Percentiles rank a stretch among this genome's conserved stretches.
These are phyloP conservation scores for Aquilaria sinensis DNA, from an alignment of 345 rosid species.

Conservation along the genomic window DNA sequence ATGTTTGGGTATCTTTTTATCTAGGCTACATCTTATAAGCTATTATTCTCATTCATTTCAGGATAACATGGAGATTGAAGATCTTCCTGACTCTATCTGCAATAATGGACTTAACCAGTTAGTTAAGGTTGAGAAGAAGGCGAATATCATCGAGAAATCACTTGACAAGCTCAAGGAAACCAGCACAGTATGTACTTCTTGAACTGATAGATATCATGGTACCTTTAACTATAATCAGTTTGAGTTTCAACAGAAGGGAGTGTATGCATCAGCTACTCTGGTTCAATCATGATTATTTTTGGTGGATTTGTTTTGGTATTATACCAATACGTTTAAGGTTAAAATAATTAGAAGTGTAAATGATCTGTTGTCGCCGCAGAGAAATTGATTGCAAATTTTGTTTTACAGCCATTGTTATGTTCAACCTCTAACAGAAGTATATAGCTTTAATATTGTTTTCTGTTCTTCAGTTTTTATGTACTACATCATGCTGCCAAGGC, in stretches of 20 bases:
- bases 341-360: too few relatives aligned
- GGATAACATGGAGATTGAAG: conserved; percentile 39
- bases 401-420: too few relatives aligned
- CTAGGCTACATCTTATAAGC: neutral
- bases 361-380: too few relatives aligned
- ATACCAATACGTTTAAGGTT: too few relatives aligned
- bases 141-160: conserved; percentile 63
- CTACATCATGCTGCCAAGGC: too few relatives aligned
- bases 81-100: conserved; percentile 20
- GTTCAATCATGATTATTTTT: neutral
- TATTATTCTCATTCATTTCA: conserved; percentile 22
- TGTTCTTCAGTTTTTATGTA: too few relatives aligned
- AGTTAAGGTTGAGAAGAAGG: conserved; percentile 53
- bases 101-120: conserved; percentile 34
- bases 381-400: too few relatives aligned
- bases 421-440: too few relatives aligned
- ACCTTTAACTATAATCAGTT: neutral
- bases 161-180: conserved; percentile 77
- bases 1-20: neutral
- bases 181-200: conserved; percentile 55
- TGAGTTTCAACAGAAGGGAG: conserved; percentile 1
- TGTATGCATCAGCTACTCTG: neutral
- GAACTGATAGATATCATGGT: neutral
- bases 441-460: too few relatives aligned
- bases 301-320: neutral